Percentiles rank a stretch among this genome's conserved stretches.
These are phyloP conservation scores for Wickerhamomyces strasburgensis DNA, from an alignment of 805 yeast species.

Conservation along the genomic window DNA sequence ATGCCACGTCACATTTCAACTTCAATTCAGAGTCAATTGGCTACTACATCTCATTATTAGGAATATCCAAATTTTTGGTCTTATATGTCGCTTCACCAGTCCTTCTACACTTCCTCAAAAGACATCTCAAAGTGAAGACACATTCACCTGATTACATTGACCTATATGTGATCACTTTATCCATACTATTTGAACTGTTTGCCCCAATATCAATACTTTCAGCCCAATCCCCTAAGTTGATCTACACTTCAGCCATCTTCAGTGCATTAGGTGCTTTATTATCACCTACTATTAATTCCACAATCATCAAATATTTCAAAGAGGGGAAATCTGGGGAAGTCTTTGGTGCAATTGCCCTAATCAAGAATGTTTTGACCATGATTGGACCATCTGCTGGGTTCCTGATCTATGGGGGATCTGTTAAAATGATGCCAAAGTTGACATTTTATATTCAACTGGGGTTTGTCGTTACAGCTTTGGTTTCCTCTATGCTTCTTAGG, in stretches of 20 bases:
- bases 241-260: conserved; percentile 32
- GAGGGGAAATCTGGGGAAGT: conserved; percentile 61
- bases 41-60: conserved; percentile 46
- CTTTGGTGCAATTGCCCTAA: conserved; percentile 63
- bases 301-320: conserved; percentile 57
- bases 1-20: conserved; percentile 45
- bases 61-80: conserved; percentile 43
- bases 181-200: conserved; percentile 32
- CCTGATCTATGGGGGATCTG: conserved; percentile 41
- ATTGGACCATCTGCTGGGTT: conserved; percentile 46
- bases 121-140: conserved; percentile 30
- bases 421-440: conserved; percentile 33
- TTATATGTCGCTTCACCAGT: conserved; percentile 51
- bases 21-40: conserved; percentile 57
- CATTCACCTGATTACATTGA: conserved; percentile 52
- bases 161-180: conserved; percentile 30
- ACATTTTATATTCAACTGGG: conserved; percentile 26
- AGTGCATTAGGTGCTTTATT: conserved; percentile 45
- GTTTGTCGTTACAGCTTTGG: conserved; percentile 2
- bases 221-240: conserved; percentile 26
- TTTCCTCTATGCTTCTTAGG: conserved; percentile 1
- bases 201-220: conserved; percentile 33
- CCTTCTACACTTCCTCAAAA: conserved; percentile 33
- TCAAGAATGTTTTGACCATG: conserved; percentile 48
- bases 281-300: conserved; percentile 54